Base-by-base conservation (phyloP, 208 protist species). In the Crithidia acanthocephali region DNA sequence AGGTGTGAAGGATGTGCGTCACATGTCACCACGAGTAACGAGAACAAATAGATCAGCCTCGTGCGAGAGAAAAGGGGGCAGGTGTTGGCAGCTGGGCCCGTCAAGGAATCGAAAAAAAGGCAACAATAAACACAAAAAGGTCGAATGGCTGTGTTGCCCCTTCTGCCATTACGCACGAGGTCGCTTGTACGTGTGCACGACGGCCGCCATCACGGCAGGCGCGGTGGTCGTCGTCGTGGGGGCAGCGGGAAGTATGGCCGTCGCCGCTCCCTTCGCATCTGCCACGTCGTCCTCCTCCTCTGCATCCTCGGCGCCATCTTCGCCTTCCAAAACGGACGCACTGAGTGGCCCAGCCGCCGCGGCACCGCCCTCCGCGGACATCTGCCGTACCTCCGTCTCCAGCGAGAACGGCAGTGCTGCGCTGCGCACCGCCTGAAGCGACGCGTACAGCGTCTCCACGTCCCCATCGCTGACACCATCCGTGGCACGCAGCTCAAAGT, bases 301-400 rank as follows among this genome's bases (percentile, higher is more conserved):
- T 25, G 23, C 22, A 16, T 56, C 47, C 27, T 66, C 61, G 10
- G 47, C 61, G 20, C 61, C 61, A 5, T 56, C 61, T 10, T 66
- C 61, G 32, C 16, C 30, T 16, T 15, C 47, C 28, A 42, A 3
- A 10, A 50, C 1, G 22, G 47, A 37, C 9, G 16, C 61, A 20
- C 30, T 13, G 7, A 30, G 20, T 10, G 61, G 56, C 2, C 47
- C 61, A 1, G 61, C 10, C 2, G 61, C 61, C 2, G 61, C 61
- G 2, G 61, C 61, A 44, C 61, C 61, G 44, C 45, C 61, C 30
- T 66, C 61, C 13, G 61, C 61, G 2, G 45, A 53, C 47, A 66
- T 56, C 30, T 47, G 25, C 11, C 47, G 44, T 47, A 66, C 61
- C 61, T 42, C 45, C 62, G 22, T 25, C 50, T 68, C 62, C 33